Evolutionary conservation across 352 stramenopile species (phyloP), one percentile per base, ranked within the genome.

Genomic region (Pelagophyceae sp.): DNA sequence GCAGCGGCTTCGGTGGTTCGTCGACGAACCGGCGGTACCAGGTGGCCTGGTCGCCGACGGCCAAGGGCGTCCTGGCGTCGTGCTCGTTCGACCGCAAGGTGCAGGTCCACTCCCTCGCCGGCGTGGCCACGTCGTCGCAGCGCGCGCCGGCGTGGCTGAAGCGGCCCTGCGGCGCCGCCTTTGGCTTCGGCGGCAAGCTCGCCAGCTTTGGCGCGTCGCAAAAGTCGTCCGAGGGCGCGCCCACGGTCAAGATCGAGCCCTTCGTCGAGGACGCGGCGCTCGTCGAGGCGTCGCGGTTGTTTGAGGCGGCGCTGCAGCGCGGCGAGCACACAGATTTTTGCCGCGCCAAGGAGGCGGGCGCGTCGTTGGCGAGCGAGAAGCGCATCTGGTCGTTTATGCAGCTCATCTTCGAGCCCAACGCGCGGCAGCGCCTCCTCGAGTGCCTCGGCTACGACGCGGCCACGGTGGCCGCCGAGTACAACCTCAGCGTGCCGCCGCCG

Each of bases 31-130:
- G 40, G 75, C 88, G 94, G 72, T 98, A 96, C 86, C 92, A 97
- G 80, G 93, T 98, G 29, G 87, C 95, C 80, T 99, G 95, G 94
- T 96, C 95, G 40, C 93, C 95, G 33, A 88, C 95, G 77, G 88
- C 96, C 72, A 92, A 94, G 32, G 93, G 94, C 0, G 92, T 99
- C 54, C 87, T 96, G 5, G 93, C 92, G n/a, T 95, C 95, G 17
- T 98, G 93, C 81, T 97, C 93, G 27, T 90, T 99, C 65, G 95
- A 99, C 86, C 91, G 96, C 64, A 98, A 97, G 80, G 85, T 99
- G 45, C 92, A 99, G 84, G 87, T 97, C 29, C 97, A 92, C 83
- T 90, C 83, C 23, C 86, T 94, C 45, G 83, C 86, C 70, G 86
- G 83, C 15, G 80, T 88, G 45, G 81, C 79, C 0, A 95, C 91